phyloP scores from a whole-genome alignment of 495 filamentous ascomycete species.

The Penicillium odoratum region DNA sequence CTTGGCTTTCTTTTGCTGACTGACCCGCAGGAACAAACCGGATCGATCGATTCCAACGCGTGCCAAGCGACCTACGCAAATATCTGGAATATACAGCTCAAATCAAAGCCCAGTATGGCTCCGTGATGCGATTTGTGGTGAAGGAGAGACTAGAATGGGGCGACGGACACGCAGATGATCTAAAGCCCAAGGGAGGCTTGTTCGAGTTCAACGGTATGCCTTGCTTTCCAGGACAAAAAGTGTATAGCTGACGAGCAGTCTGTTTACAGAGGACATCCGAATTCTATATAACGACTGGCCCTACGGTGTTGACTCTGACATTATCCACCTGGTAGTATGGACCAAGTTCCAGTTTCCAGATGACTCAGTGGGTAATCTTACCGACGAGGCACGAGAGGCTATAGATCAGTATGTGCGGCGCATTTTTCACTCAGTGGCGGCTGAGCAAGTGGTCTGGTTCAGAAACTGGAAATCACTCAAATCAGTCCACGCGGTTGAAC shows the following conservation, averaged over 20 bases:
- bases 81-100: constrained; percentile 67
- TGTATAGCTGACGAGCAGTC: neutral
- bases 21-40: constrained; percentile 55
- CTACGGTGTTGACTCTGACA: constrained; percentile 72
- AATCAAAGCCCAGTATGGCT: constrained; percentile 64
- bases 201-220: constrained; percentile 53
- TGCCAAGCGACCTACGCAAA: constrained; percentile 69
- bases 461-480: constrained; percentile 85
- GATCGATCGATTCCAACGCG: constrained; percentile 70
- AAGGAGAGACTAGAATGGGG: constrained; percentile 66
- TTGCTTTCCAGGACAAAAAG: neutral
- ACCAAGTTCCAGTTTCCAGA: constrained; percentile 82
- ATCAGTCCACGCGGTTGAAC: constrained; percentile 82
- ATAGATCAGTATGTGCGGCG: constrained; percentile 68
- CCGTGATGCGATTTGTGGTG: constrained; percentile 72
- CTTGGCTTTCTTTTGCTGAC: constrained; percentile 12
- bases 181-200: constrained; percentile 45
- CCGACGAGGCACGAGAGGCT: constrained; percentile 55
- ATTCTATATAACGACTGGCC: constrained; percentile 90
- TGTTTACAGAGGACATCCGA: constrained; percentile 61
- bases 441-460: constrained; percentile 74
- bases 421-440: constrained; percentile 56
- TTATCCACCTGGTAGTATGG: constrained; percentile 86
- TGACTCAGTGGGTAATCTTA: constrained; percentile 63
- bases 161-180: constrained; percentile 32